phyloP scores from a whole-genome alignment of 2,329 filamentous ascomycete genomes.

The Colletotrichum lini region DNA sequence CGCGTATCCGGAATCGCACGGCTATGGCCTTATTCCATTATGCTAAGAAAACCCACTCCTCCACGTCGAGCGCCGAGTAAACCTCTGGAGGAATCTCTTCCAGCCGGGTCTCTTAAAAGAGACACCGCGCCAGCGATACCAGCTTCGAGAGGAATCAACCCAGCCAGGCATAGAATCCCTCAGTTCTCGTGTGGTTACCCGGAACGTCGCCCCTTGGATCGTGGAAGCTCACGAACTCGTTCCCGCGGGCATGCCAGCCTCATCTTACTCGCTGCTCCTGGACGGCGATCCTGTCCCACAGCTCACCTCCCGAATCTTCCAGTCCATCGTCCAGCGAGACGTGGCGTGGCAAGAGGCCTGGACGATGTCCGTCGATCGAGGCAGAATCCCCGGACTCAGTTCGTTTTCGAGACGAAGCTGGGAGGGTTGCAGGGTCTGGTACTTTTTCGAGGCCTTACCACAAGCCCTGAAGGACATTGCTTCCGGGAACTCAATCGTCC shows the following conservation, averaged over 20 bases:
- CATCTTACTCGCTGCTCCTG: background rate
- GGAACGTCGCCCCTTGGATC: too few species aligned
- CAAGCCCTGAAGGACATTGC: too few species aligned
- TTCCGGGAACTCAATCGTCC: too few species aligned
- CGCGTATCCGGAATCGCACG: background rate
- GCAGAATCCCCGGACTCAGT: background rate
- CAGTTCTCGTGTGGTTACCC: slow-evolving; percentile 45
- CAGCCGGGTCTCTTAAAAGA: too few species aligned
- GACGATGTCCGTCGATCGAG: background rate
- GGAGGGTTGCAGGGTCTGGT: background rate
- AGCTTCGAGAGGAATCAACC: too few species aligned
- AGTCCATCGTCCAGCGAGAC: background rate
- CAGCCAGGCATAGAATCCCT: background rate
- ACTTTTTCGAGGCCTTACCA: background rate
- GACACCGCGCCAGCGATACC: too few species aligned
- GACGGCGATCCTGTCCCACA: background rate
- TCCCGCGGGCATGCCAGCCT: slow-evolving; percentile 41
- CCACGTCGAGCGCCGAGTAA: slow-evolving; percentile 12
- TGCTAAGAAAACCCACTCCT: slow-evolving; percentile 20
- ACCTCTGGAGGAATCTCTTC: slow-evolving; percentile 11
- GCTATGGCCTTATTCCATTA: slow-evolving; percentile 3
- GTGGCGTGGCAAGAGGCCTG: slow-evolving; percentile 15
- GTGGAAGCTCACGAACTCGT: slow-evolving; percentile 39
- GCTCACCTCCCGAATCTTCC: background rate
- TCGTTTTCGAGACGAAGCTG: background rate